These are phyloP conservation scores for Penicillium tannophilum DNA, from an alignment of 495 filamentous ascomycete species.

Conservation along the genomic window DNA sequence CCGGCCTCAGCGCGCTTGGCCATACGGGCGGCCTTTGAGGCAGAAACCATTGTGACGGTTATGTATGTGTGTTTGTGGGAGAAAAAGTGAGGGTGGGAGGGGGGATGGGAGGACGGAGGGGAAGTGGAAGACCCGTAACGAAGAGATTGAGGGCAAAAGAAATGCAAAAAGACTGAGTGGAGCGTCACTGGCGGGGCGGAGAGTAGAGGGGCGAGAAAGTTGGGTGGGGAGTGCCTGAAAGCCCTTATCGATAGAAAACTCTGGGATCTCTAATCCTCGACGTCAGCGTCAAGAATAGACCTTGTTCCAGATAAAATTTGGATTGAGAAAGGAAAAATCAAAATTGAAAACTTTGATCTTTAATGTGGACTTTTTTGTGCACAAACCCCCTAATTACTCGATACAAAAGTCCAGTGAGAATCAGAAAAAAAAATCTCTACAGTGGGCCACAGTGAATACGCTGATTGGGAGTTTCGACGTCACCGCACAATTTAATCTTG, in stretches of 20 bases:
- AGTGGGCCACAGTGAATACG: slow-evolving; percentile 26
- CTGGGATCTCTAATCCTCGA: slow-evolving; percentile 21
- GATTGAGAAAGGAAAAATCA: slow-evolving; percentile 6
- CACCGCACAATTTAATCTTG: slow-evolving; percentile 13
- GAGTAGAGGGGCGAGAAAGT: slow-evolving; percentile 39
- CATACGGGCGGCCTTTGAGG: slow-evolving; percentile 96
- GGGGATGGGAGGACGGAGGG: slow-evolving; percentile 13
- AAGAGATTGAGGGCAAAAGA: slow-evolving; percentile 41
- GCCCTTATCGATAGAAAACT: slow-evolving; percentile 49
- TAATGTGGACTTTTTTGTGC: background rate
- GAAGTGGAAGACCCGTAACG: slow-evolving; percentile 19
- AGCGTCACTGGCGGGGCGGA: slow-evolving; percentile 43
- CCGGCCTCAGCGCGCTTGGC: slow-evolving; percentile 84
- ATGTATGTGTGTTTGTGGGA: background rate
- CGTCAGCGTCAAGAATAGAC: slow-evolving; percentile 4
- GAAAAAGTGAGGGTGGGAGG: background rate
- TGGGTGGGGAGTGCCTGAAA: slow-evolving; percentile 34
- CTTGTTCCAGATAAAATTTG: background rate
- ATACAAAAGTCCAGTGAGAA: background rate
- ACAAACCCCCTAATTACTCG: background rate
- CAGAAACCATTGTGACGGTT: slow-evolving; percentile 66
- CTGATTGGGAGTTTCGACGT: slow-evolving; percentile 40
- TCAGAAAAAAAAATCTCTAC: slow-evolving; percentile 31
- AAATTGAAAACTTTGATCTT: background rate
- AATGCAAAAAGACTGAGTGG: slow-evolving; percentile 45